Conservation (phyloP, 1,284 basidiomycete genomes). For the Tilletia indica region DNA sequence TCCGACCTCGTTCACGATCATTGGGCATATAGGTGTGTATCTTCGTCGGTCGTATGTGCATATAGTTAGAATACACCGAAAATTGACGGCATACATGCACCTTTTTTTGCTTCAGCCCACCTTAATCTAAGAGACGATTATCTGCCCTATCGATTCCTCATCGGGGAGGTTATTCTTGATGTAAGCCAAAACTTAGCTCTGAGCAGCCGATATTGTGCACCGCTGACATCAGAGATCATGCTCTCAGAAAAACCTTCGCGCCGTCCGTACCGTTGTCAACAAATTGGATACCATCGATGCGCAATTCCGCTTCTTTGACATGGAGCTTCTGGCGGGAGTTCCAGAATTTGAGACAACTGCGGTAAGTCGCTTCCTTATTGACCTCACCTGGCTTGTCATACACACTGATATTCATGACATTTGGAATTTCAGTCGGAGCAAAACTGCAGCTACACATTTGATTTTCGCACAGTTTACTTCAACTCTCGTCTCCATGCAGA, state of each 20-base stretch:
- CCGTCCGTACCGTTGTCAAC: slow-evolving; percentile 86
- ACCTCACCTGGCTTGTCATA: neutral
- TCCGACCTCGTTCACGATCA: slow-evolving; percentile 81
- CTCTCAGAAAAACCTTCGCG: slow-evolving; percentile 60
- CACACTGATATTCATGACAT: no score
- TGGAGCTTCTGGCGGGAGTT: slow-evolving; percentile 93
- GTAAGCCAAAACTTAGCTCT: neutral
- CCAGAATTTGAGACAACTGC: slow-evolving; percentile 70
- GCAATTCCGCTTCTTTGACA: slow-evolving; percentile 88
- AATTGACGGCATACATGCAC: neutral
- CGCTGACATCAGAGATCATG: neutral
- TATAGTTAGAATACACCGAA: slow-evolving; percentile 14
- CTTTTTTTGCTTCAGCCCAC: slow-evolving; percentile 62
- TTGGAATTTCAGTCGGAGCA: slow-evolving; percentile 54
- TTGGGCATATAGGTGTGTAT: slow-evolving; percentile 80
- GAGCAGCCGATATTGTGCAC: neutral
- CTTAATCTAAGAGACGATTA: slow-evolving; percentile 88
- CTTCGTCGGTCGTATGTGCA: neutral
- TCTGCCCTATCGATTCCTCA: slow-evolving; percentile 82
- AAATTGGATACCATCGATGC: slow-evolving; percentile 85
- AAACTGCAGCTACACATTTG: slow-evolving; percentile 83
- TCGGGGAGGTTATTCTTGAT: slow-evolving; percentile 75
- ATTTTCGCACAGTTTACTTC: slow-evolving; percentile 96
- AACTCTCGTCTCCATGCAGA: slow-evolving; percentile 91
- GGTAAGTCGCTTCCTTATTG: neutral